A percentile compares a stretch with the other conserved stretches of the same genome.
Conservation (phyloP, 2,329 filamentous ascomycete genomes). For the Exophiala alcalophila region DNA sequence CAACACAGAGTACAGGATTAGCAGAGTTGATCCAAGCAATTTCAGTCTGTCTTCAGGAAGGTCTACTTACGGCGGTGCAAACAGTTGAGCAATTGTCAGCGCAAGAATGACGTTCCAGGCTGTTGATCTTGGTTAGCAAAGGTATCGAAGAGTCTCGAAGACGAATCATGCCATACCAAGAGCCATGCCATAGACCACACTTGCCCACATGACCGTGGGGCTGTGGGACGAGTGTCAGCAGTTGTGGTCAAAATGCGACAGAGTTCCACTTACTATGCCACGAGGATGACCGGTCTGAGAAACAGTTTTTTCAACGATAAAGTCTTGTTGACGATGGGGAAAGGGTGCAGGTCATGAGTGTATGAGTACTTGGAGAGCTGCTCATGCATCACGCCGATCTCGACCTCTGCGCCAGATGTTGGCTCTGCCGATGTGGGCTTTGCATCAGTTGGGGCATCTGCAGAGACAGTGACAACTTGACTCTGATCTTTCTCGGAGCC, state of each 20-base stretch:
- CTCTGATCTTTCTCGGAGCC: neutral
- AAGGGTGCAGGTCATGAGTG: constrained; percentile 1
- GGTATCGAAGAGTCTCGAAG: neutral
- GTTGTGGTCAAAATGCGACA: neutral
- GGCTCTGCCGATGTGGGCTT: neutral
- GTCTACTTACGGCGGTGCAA: constrained; percentile 26
- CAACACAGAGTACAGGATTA: too few species aligned
- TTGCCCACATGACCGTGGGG: constrained; percentile 33
- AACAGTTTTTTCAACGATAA: constrained; percentile 1
- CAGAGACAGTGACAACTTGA: neutral
- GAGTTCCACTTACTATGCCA: constrained; percentile 1
- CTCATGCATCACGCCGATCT: neutral
- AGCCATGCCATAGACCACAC: constrained; percentile 30
- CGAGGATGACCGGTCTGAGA: constrained; percentile 1
- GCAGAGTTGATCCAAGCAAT: too few species aligned
- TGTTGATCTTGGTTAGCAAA: constrained; percentile 1
- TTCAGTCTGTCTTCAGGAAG: neutral
- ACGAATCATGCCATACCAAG: constrained; percentile 14
- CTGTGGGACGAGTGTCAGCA: constrained; percentile 29
- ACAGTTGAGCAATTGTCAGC: constrained; percentile 31
- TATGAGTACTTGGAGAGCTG: neutral
- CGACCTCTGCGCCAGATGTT: neutral
- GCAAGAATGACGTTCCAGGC: constrained; percentile 35
- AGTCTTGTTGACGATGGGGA: constrained; percentile 4
- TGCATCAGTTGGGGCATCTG: neutral